Evolutionary conservation across 179 eudicot genomes (phyloP), one percentile per base, ranked within the genome.

Genomic region (Silene noctiflora): DNA sequence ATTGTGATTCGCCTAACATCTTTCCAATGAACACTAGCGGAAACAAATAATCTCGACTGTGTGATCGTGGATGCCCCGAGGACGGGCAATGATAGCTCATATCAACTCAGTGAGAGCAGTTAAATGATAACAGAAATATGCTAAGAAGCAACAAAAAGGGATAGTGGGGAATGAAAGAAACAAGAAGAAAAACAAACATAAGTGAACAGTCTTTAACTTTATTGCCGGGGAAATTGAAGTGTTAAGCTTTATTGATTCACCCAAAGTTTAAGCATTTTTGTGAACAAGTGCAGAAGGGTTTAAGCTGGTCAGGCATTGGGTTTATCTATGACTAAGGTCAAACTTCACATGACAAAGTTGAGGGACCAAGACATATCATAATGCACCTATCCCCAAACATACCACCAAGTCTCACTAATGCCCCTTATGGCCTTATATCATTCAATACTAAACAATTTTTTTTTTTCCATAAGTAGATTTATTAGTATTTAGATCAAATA

Each of bases 291-390:
- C 68, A 51, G 68, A 75, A 56, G 72, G 70, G 35, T 44, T 75
- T 44, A 67, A 72, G 74, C 20, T 72, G 79, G 79, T 72, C 83
- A 81, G 77, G 77, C 63, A 71, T 20, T 58, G 70, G 74, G 77
- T 20, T 76, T 80, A 71, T 33, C 83, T 69, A 67, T 74, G 77
- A 16, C 20, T 1, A 71, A 66, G 65, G 83, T 81, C 83, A 81
- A 80, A 80, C 73, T 27, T 76, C 83, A 76, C 83, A 80, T 80
- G 83, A 33, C 77, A 44, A 27, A 64, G 79, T 76, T 76, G 42
- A 71, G 65, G 10, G 22, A 76, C 80, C 83, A 81, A 81, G 73
- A 76, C 69, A 66, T 65, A 58, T 65, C 55, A 64, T 21, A 58
- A 42, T 24, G 60, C 77, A 76, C 51, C 35, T 69, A 69, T 75